A percentile compares a stretch with the other conserved stretches of the same genome.
These are phyloP conservation scores for Ustilago cynodontis DNA, from an alignment of 1,284 basidiomycete genomes.

Conservation along the genomic window DNA sequence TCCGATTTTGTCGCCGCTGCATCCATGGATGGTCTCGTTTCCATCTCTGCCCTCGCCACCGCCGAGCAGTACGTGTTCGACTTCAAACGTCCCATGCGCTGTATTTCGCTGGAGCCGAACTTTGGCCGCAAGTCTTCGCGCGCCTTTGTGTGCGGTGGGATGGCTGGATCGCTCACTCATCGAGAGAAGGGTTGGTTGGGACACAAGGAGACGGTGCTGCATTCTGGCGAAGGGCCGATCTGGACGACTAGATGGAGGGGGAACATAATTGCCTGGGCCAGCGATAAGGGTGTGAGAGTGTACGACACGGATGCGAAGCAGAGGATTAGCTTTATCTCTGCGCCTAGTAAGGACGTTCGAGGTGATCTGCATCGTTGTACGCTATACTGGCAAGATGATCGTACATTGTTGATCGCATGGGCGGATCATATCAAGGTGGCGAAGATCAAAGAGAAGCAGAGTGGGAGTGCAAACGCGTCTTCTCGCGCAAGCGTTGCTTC, in stretches of 20 bases:
- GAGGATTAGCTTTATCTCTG: slow-evolving; percentile 87
- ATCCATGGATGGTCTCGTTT: slow-evolving; percentile 93
- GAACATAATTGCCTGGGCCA: slow-evolving; percentile 93
- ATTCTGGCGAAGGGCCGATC: slow-evolving; percentile 91
- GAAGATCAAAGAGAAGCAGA: slow-evolving; percentile 45
- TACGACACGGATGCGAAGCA: slow-evolving; percentile 85
- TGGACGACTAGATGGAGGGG: slow-evolving; percentile 91
- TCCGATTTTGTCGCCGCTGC: slow-evolving; percentile 92
- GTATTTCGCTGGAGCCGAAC: slow-evolving; percentile 88
- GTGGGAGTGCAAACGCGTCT: slow-evolving; percentile 13
- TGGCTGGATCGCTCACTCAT: slow-evolving; percentile 86
- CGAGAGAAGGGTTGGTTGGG: slow-evolving; percentile 98
- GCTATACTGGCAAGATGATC: slow-evolving; percentile 89
- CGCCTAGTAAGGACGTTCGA: slow-evolving; percentile 83
- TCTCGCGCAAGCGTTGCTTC: slow-evolving; percentile 28
- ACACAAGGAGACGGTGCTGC: slow-evolving; percentile 87
- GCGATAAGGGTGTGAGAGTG: slow-evolving; percentile 94
- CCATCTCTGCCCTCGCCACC: slow-evolving; percentile 85
- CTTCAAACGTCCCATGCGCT: slow-evolving; percentile 90
- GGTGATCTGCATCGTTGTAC: slow-evolving; percentile 93
- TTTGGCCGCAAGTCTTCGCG: slow-evolving; percentile 85
- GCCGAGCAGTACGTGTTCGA: slow-evolving; percentile 87
- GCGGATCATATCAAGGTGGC: slow-evolving; percentile 94
- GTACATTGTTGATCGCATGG: slow-evolving; percentile 90
- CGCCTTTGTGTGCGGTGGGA: slow-evolving; percentile 92